Conservation (phyloP, 2,329 filamentous ascomycete genomes). For the Tolypocladium paradoxum region DNA sequence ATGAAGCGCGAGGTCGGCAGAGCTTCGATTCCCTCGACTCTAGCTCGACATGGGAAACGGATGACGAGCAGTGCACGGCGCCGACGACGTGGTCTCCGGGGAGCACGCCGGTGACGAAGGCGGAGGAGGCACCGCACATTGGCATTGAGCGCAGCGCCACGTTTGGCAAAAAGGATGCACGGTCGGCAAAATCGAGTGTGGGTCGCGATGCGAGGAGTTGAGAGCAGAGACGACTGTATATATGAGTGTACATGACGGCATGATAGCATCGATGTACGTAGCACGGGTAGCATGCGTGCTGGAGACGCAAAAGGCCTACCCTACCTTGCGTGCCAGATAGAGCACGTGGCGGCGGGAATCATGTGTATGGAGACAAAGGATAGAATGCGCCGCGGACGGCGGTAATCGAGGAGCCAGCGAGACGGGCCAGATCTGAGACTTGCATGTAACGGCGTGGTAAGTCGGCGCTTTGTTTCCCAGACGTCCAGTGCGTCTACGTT, state of each 20-base stretch:
- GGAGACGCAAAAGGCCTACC: not conserved
- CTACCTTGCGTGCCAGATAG: not conserved
- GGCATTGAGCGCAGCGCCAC: conserved; percentile 24
- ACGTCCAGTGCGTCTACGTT: no score
- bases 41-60: conserved; percentile 39
- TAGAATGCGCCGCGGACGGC: not conserved
- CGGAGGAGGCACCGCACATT: conserved; percentile 29
- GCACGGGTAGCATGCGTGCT: not conserved
- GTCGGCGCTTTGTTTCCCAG: no score
- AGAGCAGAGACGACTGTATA: not conserved
- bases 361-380: not conserved
- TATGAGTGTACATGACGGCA: not conserved
- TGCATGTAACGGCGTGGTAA: no score
- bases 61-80: conserved; percentile 31
- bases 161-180: conserved; percentile 15
- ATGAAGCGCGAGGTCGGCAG: conserved; percentile 15
- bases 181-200: conserved; percentile 11
- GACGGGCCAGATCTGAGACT: not conserved
- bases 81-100: conserved; percentile 39
- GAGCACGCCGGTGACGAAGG: conserved; percentile 28
- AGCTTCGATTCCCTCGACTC: conserved; percentile 38
- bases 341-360: not conserved
- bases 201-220: conserved; percentile 16
- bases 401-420: not conserved
- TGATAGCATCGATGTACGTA: not conserved